Evolutionary conservation across 306 rosid genomes (phyloP).

Genomic region (Quercus agrifolia): DNA sequence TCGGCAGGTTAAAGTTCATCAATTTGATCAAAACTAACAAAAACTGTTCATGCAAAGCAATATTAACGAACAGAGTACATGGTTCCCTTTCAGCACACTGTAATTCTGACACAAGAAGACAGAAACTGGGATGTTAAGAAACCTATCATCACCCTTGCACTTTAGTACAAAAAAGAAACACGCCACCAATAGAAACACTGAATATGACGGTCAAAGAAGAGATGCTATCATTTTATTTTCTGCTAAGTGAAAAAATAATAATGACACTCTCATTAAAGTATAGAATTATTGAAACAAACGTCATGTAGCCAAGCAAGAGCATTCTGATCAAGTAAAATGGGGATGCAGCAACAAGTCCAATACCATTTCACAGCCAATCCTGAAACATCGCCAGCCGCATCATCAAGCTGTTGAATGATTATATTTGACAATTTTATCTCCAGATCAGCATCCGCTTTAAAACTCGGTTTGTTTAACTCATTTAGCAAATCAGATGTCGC

Average conservation of each 20-base stretch:
- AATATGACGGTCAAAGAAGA: background rate
- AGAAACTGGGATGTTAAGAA: background rate
- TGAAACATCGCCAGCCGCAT: constrained; percentile 93
- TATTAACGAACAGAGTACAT: background rate
- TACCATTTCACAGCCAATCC: constrained; percentile 95
- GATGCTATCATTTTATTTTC: background rate
- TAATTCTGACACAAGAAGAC: background rate
- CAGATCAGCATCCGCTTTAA: constrained; percentile 76
- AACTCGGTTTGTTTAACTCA: constrained; percentile 62
- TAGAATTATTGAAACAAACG: background rate
- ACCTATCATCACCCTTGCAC: background rate
- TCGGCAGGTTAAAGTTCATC: background rate
- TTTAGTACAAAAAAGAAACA: background rate
- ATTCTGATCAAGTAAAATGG: background rate
- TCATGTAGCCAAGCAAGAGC: background rate
- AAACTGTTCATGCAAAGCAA: background rate
- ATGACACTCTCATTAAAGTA: background rate
- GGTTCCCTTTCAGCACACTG: background rate
- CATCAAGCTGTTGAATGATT: constrained; percentile 91
- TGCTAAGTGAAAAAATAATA: no score
- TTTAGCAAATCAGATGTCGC: constrained; percentile 90
- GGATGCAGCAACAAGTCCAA: background rate
- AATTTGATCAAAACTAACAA: background rate
- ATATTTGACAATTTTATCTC: constrained; percentile 66
- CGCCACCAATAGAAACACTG: background rate